A percentile compares a stretch with the other conserved stretches of the same genome.
These are phyloP conservation scores for Blepharisma stoltei DNA, from an alignment of 73 alveolate species.

Conservation along the genomic window DNA sequence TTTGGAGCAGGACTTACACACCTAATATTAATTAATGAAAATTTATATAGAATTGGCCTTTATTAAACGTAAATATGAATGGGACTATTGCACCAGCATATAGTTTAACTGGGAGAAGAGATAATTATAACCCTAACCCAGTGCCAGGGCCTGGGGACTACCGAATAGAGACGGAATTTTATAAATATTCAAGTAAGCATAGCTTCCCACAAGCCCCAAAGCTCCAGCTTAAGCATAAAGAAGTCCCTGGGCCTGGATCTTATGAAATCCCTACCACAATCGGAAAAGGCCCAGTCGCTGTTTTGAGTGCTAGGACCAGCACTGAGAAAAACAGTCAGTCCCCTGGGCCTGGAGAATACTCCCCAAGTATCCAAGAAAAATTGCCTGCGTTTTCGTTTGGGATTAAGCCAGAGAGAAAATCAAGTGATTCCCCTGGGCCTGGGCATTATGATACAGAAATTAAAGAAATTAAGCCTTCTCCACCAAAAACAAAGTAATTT, in stretches of 20 bases:
- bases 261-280: neutral
- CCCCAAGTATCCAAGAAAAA: no score
- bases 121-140: neutral
- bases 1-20: slow-evolving; percentile 33
- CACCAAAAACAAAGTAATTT: no score
- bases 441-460: neutral
- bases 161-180: neutral
- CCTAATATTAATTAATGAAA: neutral
- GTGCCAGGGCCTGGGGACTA: slow-evolving; percentile 27
- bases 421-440: neutral
- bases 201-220: slow-evolving; percentile 9
- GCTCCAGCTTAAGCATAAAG: neutral
- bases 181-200: neutral
- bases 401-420: neutral
- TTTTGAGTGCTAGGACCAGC: slow-evolving; percentile 7
- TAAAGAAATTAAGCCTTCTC: neutral
- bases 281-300: neutral
- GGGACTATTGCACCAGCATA: slow-evolving; percentile 21
- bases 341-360: slow-evolving; percentile 6
- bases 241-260: slow-evolving; percentile 18
- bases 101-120: neutral
- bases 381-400: no score
- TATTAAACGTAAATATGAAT: neutral
- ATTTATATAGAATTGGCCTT: neutral
- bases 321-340: neutral